Evolutionary conservation across 2,329 filamentous ascomycete genomes (phyloP).

Genomic region (Fragosphaeria purpurea): DNA sequence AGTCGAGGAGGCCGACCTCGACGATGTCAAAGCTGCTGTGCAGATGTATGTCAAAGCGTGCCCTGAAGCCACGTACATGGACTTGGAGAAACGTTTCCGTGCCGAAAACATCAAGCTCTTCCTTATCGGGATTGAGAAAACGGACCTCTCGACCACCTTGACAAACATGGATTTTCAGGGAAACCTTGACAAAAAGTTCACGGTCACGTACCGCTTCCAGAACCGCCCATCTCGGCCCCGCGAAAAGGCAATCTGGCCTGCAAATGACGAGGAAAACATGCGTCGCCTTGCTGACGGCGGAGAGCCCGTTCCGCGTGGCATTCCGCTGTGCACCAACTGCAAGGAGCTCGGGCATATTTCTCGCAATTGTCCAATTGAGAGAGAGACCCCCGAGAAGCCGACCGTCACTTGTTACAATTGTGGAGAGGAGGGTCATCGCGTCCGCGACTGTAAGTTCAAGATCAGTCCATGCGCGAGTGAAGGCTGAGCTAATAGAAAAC

Average conservation of each 20-base stretch:
- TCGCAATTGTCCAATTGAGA: slow-evolving; percentile 51
- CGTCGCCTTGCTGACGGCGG: slow-evolving; percentile 56
- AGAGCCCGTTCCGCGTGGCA: slow-evolving; percentile 47
- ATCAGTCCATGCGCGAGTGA: too few species aligned
- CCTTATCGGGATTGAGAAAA: slow-evolving; percentile 53
- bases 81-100: slow-evolving; percentile 54
- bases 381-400: slow-evolving; percentile 31
- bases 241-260: slow-evolving; percentile 51
- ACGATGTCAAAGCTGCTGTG: slow-evolving; percentile 50
- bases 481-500: too few species aligned
- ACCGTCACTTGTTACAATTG: slow-evolving; percentile 57
- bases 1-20: slow-evolving; percentile 44
- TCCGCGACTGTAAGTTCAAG: slow-evolving; percentile 52
- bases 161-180: slow-evolving; percentile 67
- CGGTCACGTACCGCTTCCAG: slow-evolving; percentile 52
- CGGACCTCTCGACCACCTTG: slow-evolving; percentile 40
- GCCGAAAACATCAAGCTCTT: slow-evolving; percentile 42
- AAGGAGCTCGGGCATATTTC: slow-evolving; percentile 51
- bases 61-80: slow-evolving; percentile 46
- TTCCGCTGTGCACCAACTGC: slow-evolving; percentile 55
- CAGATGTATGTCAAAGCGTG: slow-evolving; percentile 52
- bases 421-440: slow-evolving; percentile 50
- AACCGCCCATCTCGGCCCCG: slow-evolving; percentile 47
- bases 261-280: slow-evolving; percentile 47
- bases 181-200: slow-evolving; percentile 54